Percentiles rank a stretch among this genome's conserved stretches.
Evolutionary conservation across 106 monocot genomes (phyloP).

Genomic region (Iris macrosiphon): DNA sequence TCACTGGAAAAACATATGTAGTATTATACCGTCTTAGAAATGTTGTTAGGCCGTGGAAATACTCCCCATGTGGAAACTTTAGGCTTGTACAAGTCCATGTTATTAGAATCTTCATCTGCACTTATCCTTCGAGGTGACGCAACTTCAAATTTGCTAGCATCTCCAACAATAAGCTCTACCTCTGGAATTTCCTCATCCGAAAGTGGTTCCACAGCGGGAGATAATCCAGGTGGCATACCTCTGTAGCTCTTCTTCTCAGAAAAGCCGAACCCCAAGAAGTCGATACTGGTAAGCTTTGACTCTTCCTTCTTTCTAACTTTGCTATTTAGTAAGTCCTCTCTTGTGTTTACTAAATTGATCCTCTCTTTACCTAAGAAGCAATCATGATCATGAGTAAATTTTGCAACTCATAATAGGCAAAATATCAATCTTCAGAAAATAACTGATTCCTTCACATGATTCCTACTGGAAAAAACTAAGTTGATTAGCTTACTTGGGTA

Average conservation of each 20-base stretch:
- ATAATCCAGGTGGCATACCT: conserved; percentile 50
- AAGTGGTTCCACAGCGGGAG: conserved; percentile 29
- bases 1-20: neutral
- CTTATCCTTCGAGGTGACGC: conserved; percentile 6
- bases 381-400: conserved; percentile 6
- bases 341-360: conserved; percentile 12
- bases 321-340: conserved; percentile 8
- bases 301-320: conserved; percentile 24
- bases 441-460: too few relatives aligned
- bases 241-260: conserved; percentile 64
- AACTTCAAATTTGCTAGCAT: conserved; percentile 66
- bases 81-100: conserved; percentile 56
- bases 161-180: conserved; percentile 90
- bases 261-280: conserved; percentile 76
- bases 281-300: conserved; percentile 41
- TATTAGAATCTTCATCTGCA: conserved; percentile 20
- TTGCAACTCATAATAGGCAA: too few relatives aligned
- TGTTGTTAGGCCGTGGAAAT: conserved; percentile 81
- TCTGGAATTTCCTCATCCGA: conserved; percentile 49
- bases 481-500: neutral
- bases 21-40: conserved; percentile 72
- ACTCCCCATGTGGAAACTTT: conserved; percentile 95
- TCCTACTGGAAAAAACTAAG: too few relatives aligned
- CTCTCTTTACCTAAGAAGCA: conserved; percentile 24
- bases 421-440: too few relatives aligned